Conservation (phyloP, 202 grass and related monocot species). For the Schoenoplectus triqueter region DNA sequence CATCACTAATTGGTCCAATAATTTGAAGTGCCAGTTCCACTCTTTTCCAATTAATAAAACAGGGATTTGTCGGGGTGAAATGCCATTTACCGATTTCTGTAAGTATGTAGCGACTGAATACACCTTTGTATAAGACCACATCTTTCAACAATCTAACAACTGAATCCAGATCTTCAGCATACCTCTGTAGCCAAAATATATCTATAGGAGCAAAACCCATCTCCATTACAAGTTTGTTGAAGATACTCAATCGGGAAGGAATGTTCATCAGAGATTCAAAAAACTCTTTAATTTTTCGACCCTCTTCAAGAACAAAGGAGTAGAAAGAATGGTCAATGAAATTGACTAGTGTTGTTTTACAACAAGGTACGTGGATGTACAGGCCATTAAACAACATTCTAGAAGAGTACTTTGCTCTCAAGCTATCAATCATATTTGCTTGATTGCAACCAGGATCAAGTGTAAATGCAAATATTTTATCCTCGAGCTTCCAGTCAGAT, state of each 20-base stretch:
- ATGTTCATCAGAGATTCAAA: conserved; percentile 28
- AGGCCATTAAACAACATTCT: conserved; percentile 29
- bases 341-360: conserved; percentile 6
- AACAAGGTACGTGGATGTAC: conserved; percentile 31
- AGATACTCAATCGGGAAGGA: conserved; percentile 27
- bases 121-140: conserved; percentile 33
- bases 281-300: conserved; percentile 10
- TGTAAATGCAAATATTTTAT: conserved; percentile 31
- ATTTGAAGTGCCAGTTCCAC: conserved; percentile 34
- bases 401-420: conserved; percentile 33
- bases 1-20: conserved; percentile 3
- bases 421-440: conserved; percentile 21
- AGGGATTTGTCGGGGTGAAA: conserved; percentile 6
- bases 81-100: conserved; percentile 34
- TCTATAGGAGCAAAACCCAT: conserved; percentile 26
- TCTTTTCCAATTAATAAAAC: conserved; percentile 24
- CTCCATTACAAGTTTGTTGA: conserved; percentile 20
- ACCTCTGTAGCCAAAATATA: conserved; percentile 16
- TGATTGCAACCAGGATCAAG: conserved; percentile 15
- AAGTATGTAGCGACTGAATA: conserved; percentile 6
- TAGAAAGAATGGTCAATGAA: conserved; percentile 28
- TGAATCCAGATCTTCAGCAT: conserved; percentile 21
- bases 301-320: conserved; percentile 24
- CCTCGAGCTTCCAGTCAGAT: conserved; percentile 25
- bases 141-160: conserved; percentile 29